A percentile compares a stretch with the other conserved stretches of the same genome.
Evolutionary conservation across 2,329 filamentous ascomycete species (phyloP).

Genomic region (Fusarium cyanostomum): DNA sequence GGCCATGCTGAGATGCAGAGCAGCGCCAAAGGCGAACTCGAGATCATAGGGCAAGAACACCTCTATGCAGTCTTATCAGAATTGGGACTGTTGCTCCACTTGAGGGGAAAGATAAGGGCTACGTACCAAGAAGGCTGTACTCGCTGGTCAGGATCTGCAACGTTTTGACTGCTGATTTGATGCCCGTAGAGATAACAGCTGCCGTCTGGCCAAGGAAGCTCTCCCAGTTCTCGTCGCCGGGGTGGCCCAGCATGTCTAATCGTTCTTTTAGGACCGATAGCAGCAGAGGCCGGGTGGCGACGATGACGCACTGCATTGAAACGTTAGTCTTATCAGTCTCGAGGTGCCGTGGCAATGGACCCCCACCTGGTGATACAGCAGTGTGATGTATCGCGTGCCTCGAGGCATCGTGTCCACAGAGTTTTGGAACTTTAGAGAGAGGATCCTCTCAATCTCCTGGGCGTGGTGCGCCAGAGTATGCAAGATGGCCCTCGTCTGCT

Average conservation of each 20-base stretch:
- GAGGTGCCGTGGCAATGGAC: background rate
- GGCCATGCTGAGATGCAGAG: constrained; percentile 50
- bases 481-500: constrained; percentile 49
- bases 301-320: constrained; percentile 47
- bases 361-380: constrained; percentile 52
- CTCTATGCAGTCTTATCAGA: constrained; percentile 37
- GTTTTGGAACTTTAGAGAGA: constrained; percentile 47
- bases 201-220: constrained; percentile 48
- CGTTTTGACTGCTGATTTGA: constrained; percentile 53
- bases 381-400: constrained; percentile 50
- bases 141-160: constrained; percentile 51
- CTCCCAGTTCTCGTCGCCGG: constrained; percentile 44
- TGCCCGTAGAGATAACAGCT: constrained; percentile 50
- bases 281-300: constrained; percentile 51
- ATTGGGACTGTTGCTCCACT: background rate
- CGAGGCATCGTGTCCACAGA: constrained; percentile 49
- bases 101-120: accelerated
- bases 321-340: background rate
- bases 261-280: constrained; percentile 52
- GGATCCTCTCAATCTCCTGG: constrained; percentile 51
- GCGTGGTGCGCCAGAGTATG: constrained; percentile 50
- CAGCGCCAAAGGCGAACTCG: constrained; percentile 50
- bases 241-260: constrained; percentile 42
- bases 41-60: constrained; percentile 51
- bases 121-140: constrained; percentile 48